Percentiles rank a stretch among this genome's conserved stretches.
Conservation (phyloP, 345 rosid genomes). For the Pistacia vera region DNA sequence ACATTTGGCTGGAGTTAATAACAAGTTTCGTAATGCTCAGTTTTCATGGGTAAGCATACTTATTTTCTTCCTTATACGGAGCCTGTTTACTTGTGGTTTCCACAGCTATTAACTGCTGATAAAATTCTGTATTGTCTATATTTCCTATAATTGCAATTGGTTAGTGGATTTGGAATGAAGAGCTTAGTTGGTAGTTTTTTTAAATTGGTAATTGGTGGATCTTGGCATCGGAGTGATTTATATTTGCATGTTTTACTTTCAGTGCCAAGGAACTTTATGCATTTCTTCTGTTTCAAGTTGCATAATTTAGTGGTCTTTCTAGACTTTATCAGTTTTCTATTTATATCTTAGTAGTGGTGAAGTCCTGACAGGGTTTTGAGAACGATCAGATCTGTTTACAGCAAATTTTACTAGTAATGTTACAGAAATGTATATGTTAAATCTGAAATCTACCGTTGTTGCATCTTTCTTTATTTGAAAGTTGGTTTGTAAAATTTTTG, state of each 20-base stretch:
- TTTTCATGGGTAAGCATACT: constrained; percentile 84
- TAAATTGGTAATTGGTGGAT: neutral
- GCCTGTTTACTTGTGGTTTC: constrained; percentile 6
- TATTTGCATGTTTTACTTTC: neutral
- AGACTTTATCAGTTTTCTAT: neutral
- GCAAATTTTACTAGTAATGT: neutral
- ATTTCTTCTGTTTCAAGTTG: neutral
- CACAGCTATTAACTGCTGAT: neutral
- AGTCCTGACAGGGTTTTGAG: neutral
- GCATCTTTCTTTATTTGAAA: neutral
- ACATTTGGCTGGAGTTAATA: constrained; percentile 83
- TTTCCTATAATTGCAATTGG: neutral
- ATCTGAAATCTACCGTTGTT: neutral
- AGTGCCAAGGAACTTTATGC: neutral
- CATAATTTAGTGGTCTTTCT: constrained; percentile 2
- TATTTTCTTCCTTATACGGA: neutral
- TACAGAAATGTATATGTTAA: neutral
- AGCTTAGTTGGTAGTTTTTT: neutral
- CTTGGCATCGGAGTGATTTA: neutral
- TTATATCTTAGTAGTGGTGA: neutral
- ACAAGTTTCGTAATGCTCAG: constrained; percentile 87
- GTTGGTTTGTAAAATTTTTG: neutral
- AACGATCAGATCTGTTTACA: neutral
- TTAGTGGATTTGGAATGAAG: neutral
- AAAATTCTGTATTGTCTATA: neutral